Evolutionary conservation across 495 filamentous ascomycete genomes (phyloP).

Genomic region (Hypoxylon cercidicola): DNA sequence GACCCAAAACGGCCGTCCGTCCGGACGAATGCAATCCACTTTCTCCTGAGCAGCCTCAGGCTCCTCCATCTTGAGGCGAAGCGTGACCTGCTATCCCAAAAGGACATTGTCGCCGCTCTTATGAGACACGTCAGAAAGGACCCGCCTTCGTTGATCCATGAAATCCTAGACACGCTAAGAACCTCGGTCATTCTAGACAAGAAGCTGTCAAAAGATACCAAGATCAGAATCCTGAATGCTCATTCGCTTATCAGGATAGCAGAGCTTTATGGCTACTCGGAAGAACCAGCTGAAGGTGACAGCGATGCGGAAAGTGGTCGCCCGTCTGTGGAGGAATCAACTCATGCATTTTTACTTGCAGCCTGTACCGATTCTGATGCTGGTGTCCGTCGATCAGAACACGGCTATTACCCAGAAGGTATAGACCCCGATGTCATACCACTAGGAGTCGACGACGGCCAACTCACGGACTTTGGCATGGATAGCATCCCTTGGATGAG

Average conservation of each 20-base stretch:
- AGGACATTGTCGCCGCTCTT: slow-evolving; percentile 73
- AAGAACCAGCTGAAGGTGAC: slow-evolving; percentile 40
- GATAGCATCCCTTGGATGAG: slow-evolving; percentile 74
- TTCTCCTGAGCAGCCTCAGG: slow-evolving; percentile 77
- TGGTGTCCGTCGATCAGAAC: slow-evolving; percentile 74
- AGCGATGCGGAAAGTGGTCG: slow-evolving; percentile 32
- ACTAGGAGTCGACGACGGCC: slow-evolving; percentile 51
- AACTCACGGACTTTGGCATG: slow-evolving; percentile 72
- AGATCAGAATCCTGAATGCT: slow-evolving; percentile 76
- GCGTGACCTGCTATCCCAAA: slow-evolving; percentile 76
- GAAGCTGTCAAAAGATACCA: slow-evolving; percentile 72
- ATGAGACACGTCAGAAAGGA: slow-evolving; percentile 78
- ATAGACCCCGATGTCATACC: slow-evolving; percentile 64
- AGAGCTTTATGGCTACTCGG: slow-evolving; percentile 72
- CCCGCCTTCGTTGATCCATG: slow-evolving; percentile 71
- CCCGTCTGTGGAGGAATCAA: slow-evolving; percentile 63
- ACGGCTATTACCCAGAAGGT: slow-evolving; percentile 78
- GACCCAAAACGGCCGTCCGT: slow-evolving; percentile 72
- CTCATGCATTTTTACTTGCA: slow-evolving; percentile 76
- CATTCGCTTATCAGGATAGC: slow-evolving; percentile 76
- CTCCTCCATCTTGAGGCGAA: slow-evolving; percentile 76
- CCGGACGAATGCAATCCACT: slow-evolving; percentile 78
- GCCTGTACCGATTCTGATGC: slow-evolving; percentile 76
- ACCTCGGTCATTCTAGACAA: slow-evolving; percentile 74
- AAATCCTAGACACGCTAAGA: slow-evolving; percentile 73